Evolutionary conservation across 805 yeast genomes (phyloP), one percentile per base, ranked within the genome.

Genomic region (Kurtzmaniella cleridarum): DNA sequence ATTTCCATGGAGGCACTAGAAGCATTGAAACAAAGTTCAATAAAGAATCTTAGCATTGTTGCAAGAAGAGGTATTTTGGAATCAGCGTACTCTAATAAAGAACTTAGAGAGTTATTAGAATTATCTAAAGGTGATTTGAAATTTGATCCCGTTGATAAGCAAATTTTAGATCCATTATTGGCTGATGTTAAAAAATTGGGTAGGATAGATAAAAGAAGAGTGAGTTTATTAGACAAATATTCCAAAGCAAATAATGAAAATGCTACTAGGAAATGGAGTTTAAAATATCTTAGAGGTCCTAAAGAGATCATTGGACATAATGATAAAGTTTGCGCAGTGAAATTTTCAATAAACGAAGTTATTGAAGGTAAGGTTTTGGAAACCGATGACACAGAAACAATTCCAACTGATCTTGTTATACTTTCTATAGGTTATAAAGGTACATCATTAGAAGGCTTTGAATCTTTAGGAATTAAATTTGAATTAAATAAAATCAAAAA

Each of bases 81-180:
- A 48, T 79, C 93, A 32, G 93, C 95, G 18, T 93, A 90, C 57
- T 84, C 97, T 3, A 91, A 86, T 48, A 91, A 89, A 55, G 98
- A 93, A 59, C 71, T 91, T 17, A 73, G 97, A 54, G 98, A 93
- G 54, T 63, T 91, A 28, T 65, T 90, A 53, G 84, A 80, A 38
- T 59, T 88, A 40, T 60, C 62, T 4, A 49, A 66, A 24, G 62
- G 64, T 30, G 79, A 79, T 0, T 75, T 83, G 40, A 54, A 66
- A 34, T 71, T 74, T 7, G 38, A 42, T 5, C 69, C 69, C 6
- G 43, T 67, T 9, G 66, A 67, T 1, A 62, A 64, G n/a, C 48
- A 59, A 4, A 14, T 53, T 4, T 45, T 69, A 34, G 52, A 48
- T 9, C 48, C 53, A 34, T 49, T 66, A 29, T 54, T 55, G 27